Evolutionary conservation across 2,329 filamentous ascomycete genomes (phyloP), one percentile per base, ranked within the genome.

Genomic region (Aspergillus luchuensis): DNA sequence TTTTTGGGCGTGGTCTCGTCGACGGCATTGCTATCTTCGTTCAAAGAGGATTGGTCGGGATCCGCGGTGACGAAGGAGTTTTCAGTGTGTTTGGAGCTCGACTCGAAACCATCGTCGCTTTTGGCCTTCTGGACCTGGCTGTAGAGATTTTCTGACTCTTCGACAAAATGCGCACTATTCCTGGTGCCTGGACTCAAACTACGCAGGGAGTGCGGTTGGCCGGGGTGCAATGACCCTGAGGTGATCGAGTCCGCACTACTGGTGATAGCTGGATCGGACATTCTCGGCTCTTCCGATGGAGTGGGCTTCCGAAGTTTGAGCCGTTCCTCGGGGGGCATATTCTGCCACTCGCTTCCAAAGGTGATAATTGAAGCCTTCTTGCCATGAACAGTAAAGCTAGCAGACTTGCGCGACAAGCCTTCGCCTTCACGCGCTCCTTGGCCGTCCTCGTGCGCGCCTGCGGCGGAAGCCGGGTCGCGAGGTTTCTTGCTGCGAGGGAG

Each of bases 301-400:
- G 74, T 74, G 23, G 76, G 75, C 69, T 79, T 90, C 57, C 88
- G 84, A 52, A 88, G 80, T 59, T 87, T 85, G 45, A 91, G 78
- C 39, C 89, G 87, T 70, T 93, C 90, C 62, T 94, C 91, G 0
- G 87, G 84, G 0, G 89, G 84, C 77, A 93, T 86, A 61, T 85
- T 89, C 70, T 94, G 89, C 80, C 97, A 88, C 68, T 97, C 94
- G n/a, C 89, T 88, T 8, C 93, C 92, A 73, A 99, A 96, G n/a
- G 91, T 96, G 67, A 99, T 91, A 58, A 99, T 91, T 1, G 92
- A 97, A 2, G 95, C 95, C 77, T 99, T 98, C 81, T 98, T 99
- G 62, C 95, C 94, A 71, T 99, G 95, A 4, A 99, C 89, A 4
- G 95, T 96, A 75, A 99, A 99, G 69, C 91, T 96, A 5, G 92